Base-by-base conservation (phyloP, 305 asterid species). In the Fraxinus xanthoxyloides region DNA sequence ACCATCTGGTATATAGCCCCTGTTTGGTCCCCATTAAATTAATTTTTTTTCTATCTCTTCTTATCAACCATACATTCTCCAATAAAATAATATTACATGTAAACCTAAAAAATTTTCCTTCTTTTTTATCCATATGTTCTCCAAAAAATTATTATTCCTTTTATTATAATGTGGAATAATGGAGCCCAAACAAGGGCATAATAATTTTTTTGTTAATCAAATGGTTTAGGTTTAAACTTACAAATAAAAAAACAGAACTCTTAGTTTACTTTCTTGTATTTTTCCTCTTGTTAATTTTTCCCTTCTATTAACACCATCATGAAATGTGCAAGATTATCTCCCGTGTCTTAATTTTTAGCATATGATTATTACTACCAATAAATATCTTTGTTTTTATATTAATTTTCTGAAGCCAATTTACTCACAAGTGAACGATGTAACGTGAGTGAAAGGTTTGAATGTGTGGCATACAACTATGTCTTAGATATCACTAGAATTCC, bases 1-100 rank as follows among this genome's bases (percentile, higher is more conserved):
- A 95, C 89, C 99, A 92, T 56, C 93, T 95, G 98, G 99, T 97
- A 93, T 80, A 72, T 12, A 13, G 56, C 56, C 56, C 6, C 5
- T 46, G 17, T 46, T 46, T 46, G 5, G 56, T 13, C 17, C 56
- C 56, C 56, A 46, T 46, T 46, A 46, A 46, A 46, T 46, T 46
- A 43, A 43, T 13, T 43, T 43, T 43, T 35, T 46, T 13, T 0
- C 6, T 13, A 13, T 43, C 56, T 46, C 1, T 13, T 40, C 48
- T 40, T 10, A 40, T 40, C 51, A 40, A 40, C 3, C 4, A 40
- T 4, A 40, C 51, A 40, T 40, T 40, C 51, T 40, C 51, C 51
- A 40, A 40, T 40, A 40, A 40, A 40, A 40, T 40, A 40, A 40
- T 40, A 40, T 40, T 40, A 40, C 51, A 40, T 1, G 51, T 40